Percentiles rank a stretch among this genome's conserved stretches.
Conservation (phyloP, 2,329 filamentous ascomycete genomes). For the Colletotrichum orchidophilum region DNA sequence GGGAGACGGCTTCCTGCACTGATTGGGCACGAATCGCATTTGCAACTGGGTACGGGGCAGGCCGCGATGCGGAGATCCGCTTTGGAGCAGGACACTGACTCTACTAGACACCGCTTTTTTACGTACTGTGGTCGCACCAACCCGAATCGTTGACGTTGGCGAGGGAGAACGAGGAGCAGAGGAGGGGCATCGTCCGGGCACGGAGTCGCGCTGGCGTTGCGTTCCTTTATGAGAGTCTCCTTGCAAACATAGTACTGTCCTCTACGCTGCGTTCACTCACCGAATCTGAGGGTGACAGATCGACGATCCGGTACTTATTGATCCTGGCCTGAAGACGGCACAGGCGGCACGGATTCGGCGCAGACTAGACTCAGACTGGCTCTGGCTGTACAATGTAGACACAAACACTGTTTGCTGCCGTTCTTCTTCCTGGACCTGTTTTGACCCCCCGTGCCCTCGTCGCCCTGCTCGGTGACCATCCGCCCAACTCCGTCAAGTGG, state of each 20-base stretch:
- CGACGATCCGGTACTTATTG: background rate
- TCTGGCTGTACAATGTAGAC: background rate
- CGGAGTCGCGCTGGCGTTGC: background rate
- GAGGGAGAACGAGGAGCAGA: background rate
- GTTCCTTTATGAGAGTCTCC: background rate
- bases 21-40: constrained; percentile 12
- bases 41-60: background rate
- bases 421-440: background rate
- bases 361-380: background rate
- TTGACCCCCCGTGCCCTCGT: background rate
- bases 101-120: constrained; percentile 29
- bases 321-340: constrained; percentile 3
- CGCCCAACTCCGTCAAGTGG: constrained; percentile 26
- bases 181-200: background rate
- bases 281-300: background rate
- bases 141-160: background rate
- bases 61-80: constrained; percentile 21
- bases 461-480: constrained; percentile 9
- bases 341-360: background rate
- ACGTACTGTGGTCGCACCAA: background rate
- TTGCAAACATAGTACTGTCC: background rate
- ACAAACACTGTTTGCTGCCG: background rate
- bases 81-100: constrained; percentile 15
- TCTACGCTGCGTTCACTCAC: background rate
- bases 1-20: background rate